Conservation (phyloP, 176 grass and related monocot genomes). For the Miscanthus lutarioriparius region DNA sequence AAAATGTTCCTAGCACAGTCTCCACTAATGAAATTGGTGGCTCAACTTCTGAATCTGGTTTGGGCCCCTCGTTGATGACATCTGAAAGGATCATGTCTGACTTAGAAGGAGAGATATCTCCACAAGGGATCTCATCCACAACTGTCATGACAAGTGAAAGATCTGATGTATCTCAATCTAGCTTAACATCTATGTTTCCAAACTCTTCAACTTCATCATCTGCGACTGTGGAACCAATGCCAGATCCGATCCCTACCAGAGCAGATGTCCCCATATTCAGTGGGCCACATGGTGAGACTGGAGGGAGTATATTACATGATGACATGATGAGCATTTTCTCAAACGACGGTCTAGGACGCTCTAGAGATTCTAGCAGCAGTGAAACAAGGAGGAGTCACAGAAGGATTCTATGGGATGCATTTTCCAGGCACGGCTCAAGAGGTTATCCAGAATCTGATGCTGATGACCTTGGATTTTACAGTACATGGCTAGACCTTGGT, state of each 20-base stretch:
- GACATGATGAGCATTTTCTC: constrained; percentile 69
- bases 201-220: constrained; percentile 48
- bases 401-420: constrained; percentile 83
- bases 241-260: constrained; percentile 38
- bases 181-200: constrained; percentile 39
- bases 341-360: constrained; percentile 36
- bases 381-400: constrained; percentile 63
- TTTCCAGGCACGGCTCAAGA: constrained; percentile 75
- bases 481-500: constrained; percentile 83
- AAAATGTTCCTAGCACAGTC: constrained; percentile 23
- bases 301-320: constrained; percentile 70
- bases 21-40: constrained; percentile 37
- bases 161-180: constrained; percentile 47
- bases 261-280: constrained; percentile 45
- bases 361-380: constrained; percentile 44
- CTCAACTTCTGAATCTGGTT: constrained; percentile 32
- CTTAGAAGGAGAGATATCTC: constrained; percentile 37
- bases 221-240: constrained; percentile 32
- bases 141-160: constrained; percentile 53
- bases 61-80: constrained; percentile 23
- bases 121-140: constrained; percentile 31
- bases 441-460: constrained; percentile 63
- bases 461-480: constrained; percentile 60
- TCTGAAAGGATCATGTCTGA: constrained; percentile 46
- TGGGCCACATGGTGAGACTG: constrained; percentile 39